Evolutionary conservation across 148 eudicot species (phyloP), one percentile per base, ranked within the genome.

Genomic region (Dianthus caryophyllus): DNA sequence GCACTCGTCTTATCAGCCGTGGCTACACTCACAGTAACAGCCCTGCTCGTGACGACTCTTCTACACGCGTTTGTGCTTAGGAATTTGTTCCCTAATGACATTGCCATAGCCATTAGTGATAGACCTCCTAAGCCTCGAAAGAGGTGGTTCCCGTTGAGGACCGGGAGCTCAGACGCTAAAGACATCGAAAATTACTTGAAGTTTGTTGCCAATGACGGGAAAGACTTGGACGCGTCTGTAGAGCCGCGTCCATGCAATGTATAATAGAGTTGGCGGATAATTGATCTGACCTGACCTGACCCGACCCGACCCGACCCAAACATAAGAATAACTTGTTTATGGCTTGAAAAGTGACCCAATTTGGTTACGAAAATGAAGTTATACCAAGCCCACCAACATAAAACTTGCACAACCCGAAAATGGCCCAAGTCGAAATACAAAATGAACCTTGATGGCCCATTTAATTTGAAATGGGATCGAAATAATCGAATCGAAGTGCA

Each of bases 21-120:
- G 18, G 71, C 98, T 9, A 83, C 87, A 1, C 66, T 87, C 27
- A 75, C 75, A 11, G 91, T 93, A 20, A 22, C 77, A 6, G 78
- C 72, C 39, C 74, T 93, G 54, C 80, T 93, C 1, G 69, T 82
- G 26, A 75, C 88, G 9, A 93, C 96, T 14, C 75, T 89, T 14
- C 61, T 84, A 50, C 91, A 87, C 17, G 96, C 90, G 51, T 83
- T 89, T 48, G 84, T 89, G 56, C 77, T 80, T 6, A 71, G 73
- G 4, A 89, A 82, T 65, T 83, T 93, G 26, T 89, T 93, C 76
- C 98, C 96, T 9, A 93, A 93, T 53, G 98, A 93, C 88, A 77
- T 77, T 0, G 83, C 91, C 1, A 93, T 93, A 52, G 98, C 98
- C 13, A 89, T 93, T 4, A 84, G 91, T 24, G 87, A 89, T 21